Conservation (phyloP, 805 yeast genomes). For the Pichia exigua region DNA sequence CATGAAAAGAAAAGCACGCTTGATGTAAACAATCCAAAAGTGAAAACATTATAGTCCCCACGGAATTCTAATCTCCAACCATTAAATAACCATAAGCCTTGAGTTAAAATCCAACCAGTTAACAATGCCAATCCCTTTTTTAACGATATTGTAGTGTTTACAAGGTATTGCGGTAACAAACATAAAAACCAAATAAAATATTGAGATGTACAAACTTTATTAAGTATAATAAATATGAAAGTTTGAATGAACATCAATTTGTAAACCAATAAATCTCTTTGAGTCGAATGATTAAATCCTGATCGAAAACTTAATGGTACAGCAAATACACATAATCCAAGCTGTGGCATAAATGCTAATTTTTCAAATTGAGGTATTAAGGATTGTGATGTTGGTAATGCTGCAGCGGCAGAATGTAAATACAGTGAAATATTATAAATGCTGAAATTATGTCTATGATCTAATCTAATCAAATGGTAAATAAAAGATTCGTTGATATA, state of each 20-base stretch:
- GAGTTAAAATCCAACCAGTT: constrained; percentile 59
- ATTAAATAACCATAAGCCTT: constrained; percentile 68
- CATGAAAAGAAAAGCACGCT: constrained; percentile 21
- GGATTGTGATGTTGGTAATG: constrained; percentile 20
- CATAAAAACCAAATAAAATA: constrained; percentile 93
- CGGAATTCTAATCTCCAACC: constrained; percentile 78
- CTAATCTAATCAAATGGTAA: constrained; percentile 76
- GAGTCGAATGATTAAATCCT: constrained; percentile 3
- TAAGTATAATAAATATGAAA: constrained; percentile 66
- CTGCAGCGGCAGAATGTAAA: constrained; percentile 37
- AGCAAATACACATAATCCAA: constrained; percentile 42
- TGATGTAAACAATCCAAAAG: constrained; percentile 20
- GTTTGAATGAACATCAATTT: constrained; percentile 68
- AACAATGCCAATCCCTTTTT: constrained; percentile 36
- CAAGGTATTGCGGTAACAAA: constrained; percentile 66
- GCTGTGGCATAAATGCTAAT: constrained; percentile 80
- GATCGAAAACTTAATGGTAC: constrained; percentile 44
- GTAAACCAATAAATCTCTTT: constrained; percentile 9
- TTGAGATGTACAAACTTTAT: constrained; percentile 87
- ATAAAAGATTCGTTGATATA: constrained; percentile 71
- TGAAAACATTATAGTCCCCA: constrained; percentile 39
- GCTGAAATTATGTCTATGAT: constrained; percentile 93
- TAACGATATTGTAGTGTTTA: constrained; percentile 34
- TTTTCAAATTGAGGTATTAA: constrained; percentile 21
- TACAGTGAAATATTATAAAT: constrained; percentile 72